These are phyloP conservation scores for Gossypium turneri DNA, from an alignment of 345 rosid species.

Conservation along the genomic window DNA sequence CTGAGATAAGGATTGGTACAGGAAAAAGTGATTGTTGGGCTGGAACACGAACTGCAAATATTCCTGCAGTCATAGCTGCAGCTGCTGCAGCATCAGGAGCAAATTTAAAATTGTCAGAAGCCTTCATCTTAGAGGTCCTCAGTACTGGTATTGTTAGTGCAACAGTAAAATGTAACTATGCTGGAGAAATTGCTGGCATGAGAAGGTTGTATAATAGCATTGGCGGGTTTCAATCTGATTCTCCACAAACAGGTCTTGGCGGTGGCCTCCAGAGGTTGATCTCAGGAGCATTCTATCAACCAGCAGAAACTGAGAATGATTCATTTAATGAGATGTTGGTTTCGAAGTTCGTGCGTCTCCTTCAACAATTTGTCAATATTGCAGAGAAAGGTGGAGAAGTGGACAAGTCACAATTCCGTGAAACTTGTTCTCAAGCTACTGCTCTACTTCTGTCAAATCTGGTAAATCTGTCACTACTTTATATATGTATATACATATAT, in stretches of 20 bases:
- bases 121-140: slow-evolving; percentile 93
- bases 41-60: slow-evolving; percentile 79
- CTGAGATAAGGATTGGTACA: slow-evolving; percentile 92
- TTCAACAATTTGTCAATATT: slow-evolving; percentile 83
- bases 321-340: slow-evolving; percentile 87
- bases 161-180: slow-evolving; percentile 93
- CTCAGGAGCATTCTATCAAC: slow-evolving; percentile 83
- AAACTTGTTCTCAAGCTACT: slow-evolving; percentile 91
- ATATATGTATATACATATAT: neutral
- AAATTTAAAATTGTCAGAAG: slow-evolving; percentile 74
- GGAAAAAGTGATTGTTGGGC: slow-evolving; percentile 90
- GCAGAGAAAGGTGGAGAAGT: slow-evolving; percentile 92
- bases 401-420: slow-evolving; percentile 82
- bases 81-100: slow-evolving; percentile 99
- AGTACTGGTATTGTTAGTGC: slow-evolving; percentile 95
- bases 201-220: slow-evolving; percentile 90
- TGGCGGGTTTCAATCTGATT: slow-evolving; percentile 81
- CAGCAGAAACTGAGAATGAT: slow-evolving; percentile 61
- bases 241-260: slow-evolving; percentile 49
- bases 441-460: slow-evolving; percentile 89
- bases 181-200: slow-evolving; percentile 99
- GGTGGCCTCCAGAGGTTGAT: slow-evolving; percentile 82
- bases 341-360: slow-evolving; percentile 75
- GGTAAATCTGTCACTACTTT: slow-evolving; percentile 42
- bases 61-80: slow-evolving; percentile 98